Evolutionary conservation across 768 basidiomycete species (phyloP).

Genomic region (Naematelia aurantialba): DNA sequence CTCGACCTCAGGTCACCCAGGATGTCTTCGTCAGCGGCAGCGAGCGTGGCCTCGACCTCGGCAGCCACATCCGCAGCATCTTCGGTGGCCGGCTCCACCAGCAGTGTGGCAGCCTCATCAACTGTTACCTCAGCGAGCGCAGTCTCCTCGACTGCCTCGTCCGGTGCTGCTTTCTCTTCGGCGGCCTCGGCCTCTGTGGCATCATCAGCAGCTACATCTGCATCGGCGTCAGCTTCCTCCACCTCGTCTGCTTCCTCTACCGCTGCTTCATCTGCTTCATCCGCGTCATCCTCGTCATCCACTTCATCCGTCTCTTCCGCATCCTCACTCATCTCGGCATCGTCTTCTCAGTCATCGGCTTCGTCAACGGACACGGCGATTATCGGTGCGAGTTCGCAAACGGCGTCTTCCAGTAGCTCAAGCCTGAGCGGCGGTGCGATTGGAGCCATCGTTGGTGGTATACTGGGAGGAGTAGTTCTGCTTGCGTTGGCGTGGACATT

Average conservation of each 20-base stretch:
- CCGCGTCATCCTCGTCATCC: constrained; percentile 56
- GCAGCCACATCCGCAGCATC: not conserved
- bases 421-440: constrained; percentile 37
- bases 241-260: constrained; percentile 1
- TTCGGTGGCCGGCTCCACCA: not conserved
- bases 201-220: not conserved
- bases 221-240: not conserved
- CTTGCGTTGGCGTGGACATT: constrained; percentile 18
- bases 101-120: not conserved
- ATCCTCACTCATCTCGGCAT: constrained; percentile 12
- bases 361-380: constrained; percentile 50
- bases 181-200: constrained; percentile 7
- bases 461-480: constrained; percentile 30
- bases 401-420: not conserved
- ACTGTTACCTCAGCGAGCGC: constrained; percentile 7
- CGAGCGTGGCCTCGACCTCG: not conserved
- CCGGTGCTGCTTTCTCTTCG: constrained; percentile 6
- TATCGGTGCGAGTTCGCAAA: constrained; percentile 50
- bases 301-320: constrained; percentile 42
- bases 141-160: constrained; percentile 2
- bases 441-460: constrained; percentile 45
- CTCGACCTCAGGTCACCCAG: not conserved
- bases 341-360: constrained; percentile 50
- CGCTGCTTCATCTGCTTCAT: not conserved
- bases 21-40: constrained; percentile 7